Evolutionary conservation across 1,139 yeast species (phyloP), one percentile per base, ranked within the genome.

Genomic region (Saccharomyces hybrid): DNA sequence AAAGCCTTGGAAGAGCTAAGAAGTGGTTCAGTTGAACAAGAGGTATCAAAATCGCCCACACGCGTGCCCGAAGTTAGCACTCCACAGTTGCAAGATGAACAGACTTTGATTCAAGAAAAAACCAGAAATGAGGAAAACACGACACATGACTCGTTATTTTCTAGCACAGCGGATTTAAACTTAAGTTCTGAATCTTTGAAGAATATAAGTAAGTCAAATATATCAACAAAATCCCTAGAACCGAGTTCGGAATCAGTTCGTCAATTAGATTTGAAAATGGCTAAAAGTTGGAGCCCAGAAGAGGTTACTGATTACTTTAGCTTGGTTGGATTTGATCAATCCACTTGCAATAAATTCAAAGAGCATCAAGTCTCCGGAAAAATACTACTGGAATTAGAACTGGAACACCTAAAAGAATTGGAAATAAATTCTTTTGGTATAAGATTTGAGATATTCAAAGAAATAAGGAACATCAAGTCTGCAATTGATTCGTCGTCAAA

Each of bases 371-470:
- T 93, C 56, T 85, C 91, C 0, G 99, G 99, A 14, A 75, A 81
- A 2, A 91, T 93, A 51, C 73, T 93, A 52, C 75, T 93, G 55
- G 96, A 91, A 69, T 76, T 95, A 59, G 96, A 91, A 66, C 76
- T 91, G 60, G 80, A 89, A 1, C 88, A 88, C 65, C 76, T 93
- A 65, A 93, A 93, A 69, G 99, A 93, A 68, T 76, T 93, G 56
- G 98, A 90, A 57, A 93, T 93, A 51, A 78, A 83, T 53, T 88
- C 96, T 3, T 93, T 93, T 74, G 99, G 99, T 27, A 90, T 96
- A 1, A 77, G 99, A 57, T 93, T 90, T 71, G 96, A 91, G 69
- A 80, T 95, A 42, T 84, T 83, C 69, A 89, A 89, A 67, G 96
- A 88, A 67, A 91, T 93, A 64, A 95, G 88, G 68, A 80, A 81